Percentiles rank a stretch among this genome's conserved stretches.
These are phyloP conservation scores for Colletotrichum higginsianum DNA, from an alignment of 2,329 filamentous ascomycete genomes.

Conservation along the genomic window DNA sequence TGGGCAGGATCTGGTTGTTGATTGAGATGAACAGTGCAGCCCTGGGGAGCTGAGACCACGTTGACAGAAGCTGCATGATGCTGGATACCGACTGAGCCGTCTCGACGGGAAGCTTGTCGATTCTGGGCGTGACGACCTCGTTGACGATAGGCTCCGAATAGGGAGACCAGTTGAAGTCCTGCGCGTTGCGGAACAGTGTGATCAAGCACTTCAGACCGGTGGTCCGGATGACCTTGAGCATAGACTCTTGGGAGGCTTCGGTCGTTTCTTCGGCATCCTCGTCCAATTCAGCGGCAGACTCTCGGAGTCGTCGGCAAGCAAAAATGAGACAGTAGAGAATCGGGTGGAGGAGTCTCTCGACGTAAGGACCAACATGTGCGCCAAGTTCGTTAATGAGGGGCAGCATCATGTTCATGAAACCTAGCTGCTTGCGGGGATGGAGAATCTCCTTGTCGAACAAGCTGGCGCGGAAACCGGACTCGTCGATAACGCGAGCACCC, in stretches of 20 bases:
- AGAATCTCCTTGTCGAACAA: constrained; percentile 73
- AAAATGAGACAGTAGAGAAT: constrained; percentile 86
- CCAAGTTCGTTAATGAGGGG: constrained; percentile 90
- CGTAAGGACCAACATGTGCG: constrained; percentile 77
- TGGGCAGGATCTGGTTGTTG: constrained; percentile 76
- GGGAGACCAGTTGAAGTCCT: constrained; percentile 78
- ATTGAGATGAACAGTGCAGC: constrained; percentile 77
- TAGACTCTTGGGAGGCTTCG: constrained; percentile 65
- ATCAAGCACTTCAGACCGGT: constrained; percentile 87
- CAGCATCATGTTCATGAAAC: constrained; percentile 92
- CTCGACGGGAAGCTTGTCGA: constrained; percentile 85
- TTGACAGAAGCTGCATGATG: constrained; percentile 83
- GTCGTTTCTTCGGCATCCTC: constrained; percentile 59
- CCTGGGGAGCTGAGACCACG: constrained; percentile 80
- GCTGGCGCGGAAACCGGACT: constrained; percentile 63
- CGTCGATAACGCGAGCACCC: constrained; percentile 70
- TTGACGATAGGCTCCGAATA: constrained; percentile 81
- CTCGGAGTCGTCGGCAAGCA: constrained; percentile 73
- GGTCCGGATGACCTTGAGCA: constrained; percentile 77
- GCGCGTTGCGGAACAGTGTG: constrained; percentile 81
- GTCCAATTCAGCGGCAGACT: constrained; percentile 53
- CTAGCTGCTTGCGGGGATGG: constrained; percentile 84
- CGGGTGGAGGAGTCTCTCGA: constrained; percentile 79
- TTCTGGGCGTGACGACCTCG: constrained; percentile 82
- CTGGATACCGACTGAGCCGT: constrained; percentile 92